phyloP scores from a whole-genome alignment of 2,329 filamentous ascomycete species.

The Fusarium odoratissimum region DNA sequence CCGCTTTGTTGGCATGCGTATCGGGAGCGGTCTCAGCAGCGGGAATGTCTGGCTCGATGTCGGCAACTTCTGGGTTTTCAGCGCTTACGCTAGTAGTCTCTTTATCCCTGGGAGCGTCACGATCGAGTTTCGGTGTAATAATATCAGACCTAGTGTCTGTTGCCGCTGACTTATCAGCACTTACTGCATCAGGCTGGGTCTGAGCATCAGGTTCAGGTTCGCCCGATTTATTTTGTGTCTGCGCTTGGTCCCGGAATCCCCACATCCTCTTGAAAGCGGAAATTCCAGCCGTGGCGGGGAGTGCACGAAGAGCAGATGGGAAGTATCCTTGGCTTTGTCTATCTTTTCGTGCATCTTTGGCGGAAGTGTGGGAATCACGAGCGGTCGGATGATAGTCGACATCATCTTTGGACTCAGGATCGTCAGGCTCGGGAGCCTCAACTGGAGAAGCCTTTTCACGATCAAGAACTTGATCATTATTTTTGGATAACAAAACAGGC shows the following conservation, averaged over 20 bases:
- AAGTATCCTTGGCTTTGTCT: slow-evolving; percentile 34
- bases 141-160: slow-evolving; percentile 4
- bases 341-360: slow-evolving; percentile 17
- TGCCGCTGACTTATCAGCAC: background rate
- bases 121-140: background rate
- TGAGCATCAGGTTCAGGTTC: slow-evolving; percentile 5
- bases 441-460: slow-evolving; percentile 1
- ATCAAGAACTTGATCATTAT: background rate
- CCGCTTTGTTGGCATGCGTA: background rate
- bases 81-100: background rate
- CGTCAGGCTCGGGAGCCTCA: slow-evolving; percentile 8
- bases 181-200: background rate
- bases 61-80: slow-evolving; percentile 9
- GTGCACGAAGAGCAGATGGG: slow-evolving; percentile 35
- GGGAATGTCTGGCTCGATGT: slow-evolving; percentile 4
- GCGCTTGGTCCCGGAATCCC: slow-evolving; percentile 29
- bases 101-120: background rate
- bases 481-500: background rate
- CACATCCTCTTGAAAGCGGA: slow-evolving; percentile 37
- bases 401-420: slow-evolving; percentile 17
- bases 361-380: slow-evolving; percentile 7
- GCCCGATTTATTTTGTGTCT: background rate
- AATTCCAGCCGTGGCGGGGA: slow-evolving; percentile 35
- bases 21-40: background rate
- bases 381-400: slow-evolving; percentile 12